Evolutionary conservation across 2,329 filamentous ascomycete genomes (phyloP), one percentile per base, ranked within the genome.

Genomic region (Metarhizium brunneum): DNA sequence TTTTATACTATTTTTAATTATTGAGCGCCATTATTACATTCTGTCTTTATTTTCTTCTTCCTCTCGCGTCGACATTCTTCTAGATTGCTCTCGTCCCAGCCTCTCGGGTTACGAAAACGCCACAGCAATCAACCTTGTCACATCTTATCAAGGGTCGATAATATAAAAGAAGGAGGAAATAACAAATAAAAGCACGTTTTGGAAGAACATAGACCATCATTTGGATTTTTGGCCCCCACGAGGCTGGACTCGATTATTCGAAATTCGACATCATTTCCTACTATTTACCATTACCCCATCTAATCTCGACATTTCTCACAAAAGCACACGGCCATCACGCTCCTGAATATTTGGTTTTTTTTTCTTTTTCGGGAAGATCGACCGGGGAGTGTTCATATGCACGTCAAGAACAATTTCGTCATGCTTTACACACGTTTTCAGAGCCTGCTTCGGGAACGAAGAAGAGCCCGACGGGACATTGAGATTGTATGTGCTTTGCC

Each of bases 341-440:
- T 35, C 32, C 32, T 35, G 6, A 11, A 8, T 11, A 35, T 8
- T 35, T 35, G 18, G 18, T 25, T 7, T 16, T 38, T 6, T 35
- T 25, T 25, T 35, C 16, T 25, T 4, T 3, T 25, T 25, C 3
- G 25, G 47, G 32, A 29, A 38, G 43, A 30, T 16, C 32, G 20
- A 13, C 20, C n/a, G 14, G 35, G 18, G 45, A 50, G 30, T 25
- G 53, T 29, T 48, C 58, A 59, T 35, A 69, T 69, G 66, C 68
- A 70, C 38, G 61, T 75, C 57, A 71, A 70, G 63, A 62, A 69
- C 61, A 71, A 76, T 64, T 68, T 79, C 65, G 72, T 72, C 60
- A 71, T 71, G 56, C 65, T 77, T 50, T 72, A 70, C 62, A 66
- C 70, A 30, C 77, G 75, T 35, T 66, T 79, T 45, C 74, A 77